A percentile compares a stretch with the other conserved stretches of the same genome.
phyloP scores from a whole-genome alignment of 1,284 basidiomycete species.

The Ceratobasidium sp. region DNA sequence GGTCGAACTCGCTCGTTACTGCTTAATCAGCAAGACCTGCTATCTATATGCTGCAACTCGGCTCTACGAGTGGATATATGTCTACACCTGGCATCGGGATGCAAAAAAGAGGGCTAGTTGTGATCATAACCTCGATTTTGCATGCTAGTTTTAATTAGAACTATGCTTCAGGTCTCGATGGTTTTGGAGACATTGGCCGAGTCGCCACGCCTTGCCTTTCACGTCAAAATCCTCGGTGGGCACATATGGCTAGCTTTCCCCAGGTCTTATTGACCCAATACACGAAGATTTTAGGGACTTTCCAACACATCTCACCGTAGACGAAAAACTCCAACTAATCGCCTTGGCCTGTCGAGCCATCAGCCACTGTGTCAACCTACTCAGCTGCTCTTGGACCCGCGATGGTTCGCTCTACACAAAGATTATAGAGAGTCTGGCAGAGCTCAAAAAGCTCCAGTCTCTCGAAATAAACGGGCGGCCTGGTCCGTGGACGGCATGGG shows the following conservation, averaged over 20 bases:
- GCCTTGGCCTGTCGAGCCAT: constrained; percentile 7
- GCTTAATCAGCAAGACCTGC: constrained; percentile 28
- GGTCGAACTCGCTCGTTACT: constrained; percentile 10
- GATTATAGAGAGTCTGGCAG: constrained; percentile 20
- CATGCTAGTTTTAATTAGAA: not conserved
- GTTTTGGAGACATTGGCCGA: constrained; percentile 23
- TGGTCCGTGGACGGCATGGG: constrained; percentile 29
- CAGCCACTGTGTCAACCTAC: constrained; percentile 18
- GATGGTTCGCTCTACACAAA: constrained; percentile 16
- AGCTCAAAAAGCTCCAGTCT: not conserved
- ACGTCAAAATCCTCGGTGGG: constrained; percentile 34
- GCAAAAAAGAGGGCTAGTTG: constrained; percentile 21
- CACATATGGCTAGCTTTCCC: not conserved
- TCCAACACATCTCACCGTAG: constrained; percentile 31
- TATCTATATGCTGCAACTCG: constrained; percentile 17
- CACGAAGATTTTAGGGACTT: constrained; percentile 24
- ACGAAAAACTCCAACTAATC: constrained; percentile 14
- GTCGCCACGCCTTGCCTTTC: constrained; percentile 14
- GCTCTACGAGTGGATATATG: constrained; percentile 37
- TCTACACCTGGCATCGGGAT: constrained; percentile 35
- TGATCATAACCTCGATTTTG: not conserved
- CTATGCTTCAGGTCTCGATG: constrained; percentile 11
- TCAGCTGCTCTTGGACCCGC: constrained; percentile 28
- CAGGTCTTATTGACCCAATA: not conserved
- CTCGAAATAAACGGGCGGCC: constrained; percentile 38